Percentiles rank a stretch among this genome's conserved stretches.
These are phyloP conservation scores for Lactarius akahatsu DNA, from an alignment of 768 basidiomycete species.

Conservation along the genomic window DNA sequence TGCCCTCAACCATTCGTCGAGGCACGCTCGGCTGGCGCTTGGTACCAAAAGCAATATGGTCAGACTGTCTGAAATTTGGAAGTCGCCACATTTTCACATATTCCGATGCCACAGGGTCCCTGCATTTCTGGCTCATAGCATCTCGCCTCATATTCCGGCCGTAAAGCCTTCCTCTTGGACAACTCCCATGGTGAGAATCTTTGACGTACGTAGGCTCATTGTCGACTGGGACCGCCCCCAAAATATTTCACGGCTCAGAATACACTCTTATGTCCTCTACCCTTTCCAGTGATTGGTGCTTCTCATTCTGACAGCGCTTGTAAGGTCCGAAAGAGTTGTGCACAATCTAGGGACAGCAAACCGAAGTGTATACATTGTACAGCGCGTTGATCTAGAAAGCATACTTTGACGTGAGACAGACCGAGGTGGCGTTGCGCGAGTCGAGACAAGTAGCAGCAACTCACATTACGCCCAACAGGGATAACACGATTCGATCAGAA, in stretches of 20 bases:
- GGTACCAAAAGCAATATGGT: neutral
- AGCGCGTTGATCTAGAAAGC: neutral
- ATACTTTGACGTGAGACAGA: neutral
- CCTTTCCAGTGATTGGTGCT: neutral
- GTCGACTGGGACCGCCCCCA: neutral
- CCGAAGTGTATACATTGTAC: neutral
- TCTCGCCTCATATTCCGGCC: neutral
- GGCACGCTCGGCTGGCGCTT: neutral
- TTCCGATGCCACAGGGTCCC: neutral
- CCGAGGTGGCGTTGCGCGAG: neutral
- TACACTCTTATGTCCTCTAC: neutral
- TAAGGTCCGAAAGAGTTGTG: neutral
- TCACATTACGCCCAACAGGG: slow-evolving; percentile 11
- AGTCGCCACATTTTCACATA: neutral
- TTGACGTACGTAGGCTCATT: neutral
- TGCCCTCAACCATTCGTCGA: neutral
- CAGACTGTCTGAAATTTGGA: neutral
- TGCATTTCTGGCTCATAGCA: neutral
- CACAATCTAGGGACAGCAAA: neutral
- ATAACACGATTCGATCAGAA: slow-evolving; percentile 17
- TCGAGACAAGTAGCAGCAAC: neutral
- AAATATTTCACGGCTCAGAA: neutral
- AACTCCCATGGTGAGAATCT: neutral
- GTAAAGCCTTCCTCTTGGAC: neutral
- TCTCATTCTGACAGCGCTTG: neutral